Percentiles rank a stretch among this genome's conserved stretches.
phyloP scores from a whole-genome alignment of 176 grass and related monocot genomes.

The Saccharum spontaneum region DNA sequence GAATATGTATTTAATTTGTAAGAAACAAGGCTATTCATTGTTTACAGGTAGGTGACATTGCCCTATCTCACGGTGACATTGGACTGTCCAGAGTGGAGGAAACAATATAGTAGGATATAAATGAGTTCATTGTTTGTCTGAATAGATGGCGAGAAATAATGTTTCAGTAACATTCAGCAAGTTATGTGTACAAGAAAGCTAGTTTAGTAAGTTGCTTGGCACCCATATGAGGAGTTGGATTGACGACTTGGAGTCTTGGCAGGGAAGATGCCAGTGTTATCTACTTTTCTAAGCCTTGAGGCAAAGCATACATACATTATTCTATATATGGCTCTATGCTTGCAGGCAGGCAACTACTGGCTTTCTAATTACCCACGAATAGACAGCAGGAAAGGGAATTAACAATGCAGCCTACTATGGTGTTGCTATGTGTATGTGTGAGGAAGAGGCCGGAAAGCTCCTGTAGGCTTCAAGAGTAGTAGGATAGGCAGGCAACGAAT shows the following conservation, averaged over 20 bases:
- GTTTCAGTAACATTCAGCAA: conserved; percentile 25
- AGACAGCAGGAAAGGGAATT: conserved; percentile 48
- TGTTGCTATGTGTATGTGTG: not conserved
- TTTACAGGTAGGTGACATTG: conserved; percentile 18
- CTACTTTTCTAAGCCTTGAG: conserved; percentile 43
- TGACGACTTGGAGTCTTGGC: conserved; percentile 47
- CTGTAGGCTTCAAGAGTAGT: not conserved
- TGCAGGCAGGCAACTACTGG: conserved; percentile 25
- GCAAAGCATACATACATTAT: conserved; percentile 25
- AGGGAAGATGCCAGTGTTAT: conserved; percentile 39
- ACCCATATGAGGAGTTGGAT: conserved; percentile 34
- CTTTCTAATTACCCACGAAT: conserved; percentile 44
- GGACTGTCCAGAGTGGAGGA: conserved; percentile 21
- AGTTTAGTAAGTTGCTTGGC: conserved; percentile 31
- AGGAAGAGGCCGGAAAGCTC: conserved; percentile 34
- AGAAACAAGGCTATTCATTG: conserved; percentile 34
- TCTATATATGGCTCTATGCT: not conserved
- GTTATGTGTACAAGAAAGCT: conserved; percentile 12
- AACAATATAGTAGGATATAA: conserved; percentile 13
- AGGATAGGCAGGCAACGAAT: conserved; percentile 46
- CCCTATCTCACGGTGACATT: not conserved
- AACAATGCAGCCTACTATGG: conserved; percentile 30
- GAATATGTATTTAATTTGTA: not conserved
- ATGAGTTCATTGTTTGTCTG: conserved; percentile 14
- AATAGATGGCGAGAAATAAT: conserved; percentile 20